Evolutionary conservation across 2,329 filamentous ascomycete genomes (phyloP).

Genomic region (Colletotrichum sojae): DNA sequence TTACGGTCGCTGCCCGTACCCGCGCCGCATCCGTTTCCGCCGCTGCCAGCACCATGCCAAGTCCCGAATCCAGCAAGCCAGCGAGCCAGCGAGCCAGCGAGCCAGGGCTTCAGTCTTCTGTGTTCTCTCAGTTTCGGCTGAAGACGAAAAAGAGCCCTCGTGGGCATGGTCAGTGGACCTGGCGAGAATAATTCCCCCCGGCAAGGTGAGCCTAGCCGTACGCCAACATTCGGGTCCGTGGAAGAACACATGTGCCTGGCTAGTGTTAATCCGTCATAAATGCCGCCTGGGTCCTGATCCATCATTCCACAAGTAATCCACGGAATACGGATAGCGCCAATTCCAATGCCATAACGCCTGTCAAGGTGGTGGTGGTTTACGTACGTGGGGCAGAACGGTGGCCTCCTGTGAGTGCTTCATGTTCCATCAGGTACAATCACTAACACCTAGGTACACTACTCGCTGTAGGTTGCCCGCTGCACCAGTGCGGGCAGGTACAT

Average conservation of each 20-base stretch:
- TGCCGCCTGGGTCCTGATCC: slow-evolving; percentile 27
- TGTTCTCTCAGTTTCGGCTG: slow-evolving; percentile 27
- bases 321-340: slow-evolving; percentile 11
- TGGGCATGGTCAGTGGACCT: neutral
- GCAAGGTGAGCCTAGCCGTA: too few relatives aligned
- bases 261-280: slow-evolving; percentile 19
- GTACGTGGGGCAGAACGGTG: slow-evolving; percentile 16
- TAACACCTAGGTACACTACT: too few relatives aligned
- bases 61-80: slow-evolving; percentile 15
- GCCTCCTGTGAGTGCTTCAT: too few relatives aligned
- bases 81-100: too few relatives aligned
- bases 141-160: neutral
- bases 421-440: too few relatives aligned
- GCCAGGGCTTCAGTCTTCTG: neutral
- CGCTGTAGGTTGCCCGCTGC: too few relatives aligned
- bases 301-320: slow-evolving; percentile 20
- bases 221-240: too few relatives aligned
- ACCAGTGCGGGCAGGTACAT: slow-evolving; percentile 15
- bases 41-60: slow-evolving; percentile 9
- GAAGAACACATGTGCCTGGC: neutral
- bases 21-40: slow-evolving; percentile 11
- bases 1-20: slow-evolving; percentile 3
- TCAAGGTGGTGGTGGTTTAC: slow-evolving; percentile 13
- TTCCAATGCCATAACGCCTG: neutral
- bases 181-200: too few relatives aligned